These are phyloP conservation scores for Nicotiana undulata DNA, from an alignment of 257 asterid species.

Conservation along the genomic window DNA sequence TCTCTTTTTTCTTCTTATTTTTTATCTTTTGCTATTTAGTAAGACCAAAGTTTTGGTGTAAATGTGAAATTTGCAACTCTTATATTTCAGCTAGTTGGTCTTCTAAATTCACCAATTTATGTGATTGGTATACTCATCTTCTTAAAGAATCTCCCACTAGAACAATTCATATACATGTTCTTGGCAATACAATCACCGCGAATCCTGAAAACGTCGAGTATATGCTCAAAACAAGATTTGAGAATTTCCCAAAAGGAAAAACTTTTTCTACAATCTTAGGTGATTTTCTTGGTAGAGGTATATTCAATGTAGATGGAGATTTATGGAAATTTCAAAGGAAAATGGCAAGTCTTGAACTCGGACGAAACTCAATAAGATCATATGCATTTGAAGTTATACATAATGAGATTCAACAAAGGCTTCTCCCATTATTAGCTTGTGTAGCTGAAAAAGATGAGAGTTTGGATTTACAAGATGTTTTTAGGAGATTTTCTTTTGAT, in stretches of 20 bases:
- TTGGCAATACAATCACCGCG: constrained; percentile 45
- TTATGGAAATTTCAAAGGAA: constrained; percentile 34
- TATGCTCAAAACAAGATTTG: constrained; percentile 34
- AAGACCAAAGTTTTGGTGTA: constrained; percentile 29
- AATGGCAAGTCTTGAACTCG: constrained; percentile 30
- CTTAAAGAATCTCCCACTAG: constrained; percentile 44
- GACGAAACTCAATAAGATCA: constrained; percentile 17
- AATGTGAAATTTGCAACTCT: constrained; percentile 45
- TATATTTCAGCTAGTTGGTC: constrained; percentile 47
- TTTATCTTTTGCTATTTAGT: constrained; percentile 6
- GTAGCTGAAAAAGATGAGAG: background rate
- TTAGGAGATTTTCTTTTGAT: constrained; percentile 33
- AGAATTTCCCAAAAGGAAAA: constrained; percentile 37
- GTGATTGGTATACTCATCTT: constrained; percentile 75
- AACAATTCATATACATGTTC: constrained; percentile 59
- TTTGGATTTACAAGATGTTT: constrained; percentile 39
- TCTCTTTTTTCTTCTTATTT: constrained; percentile 1
- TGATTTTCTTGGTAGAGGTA: constrained; percentile 39
- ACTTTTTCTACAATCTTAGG: constrained; percentile 34
- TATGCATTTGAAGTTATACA: constrained; percentile 32
- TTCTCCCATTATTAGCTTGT: constrained; percentile 24
- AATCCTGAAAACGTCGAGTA: constrained; percentile 36
- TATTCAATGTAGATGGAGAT: constrained; percentile 43
- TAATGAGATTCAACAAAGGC: constrained; percentile 25
- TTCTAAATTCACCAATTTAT: constrained; percentile 32